phyloP scores from a whole-genome alignment of 1,139 yeast species.

The Lodderomyces pseudojiufengensis region DNA sequence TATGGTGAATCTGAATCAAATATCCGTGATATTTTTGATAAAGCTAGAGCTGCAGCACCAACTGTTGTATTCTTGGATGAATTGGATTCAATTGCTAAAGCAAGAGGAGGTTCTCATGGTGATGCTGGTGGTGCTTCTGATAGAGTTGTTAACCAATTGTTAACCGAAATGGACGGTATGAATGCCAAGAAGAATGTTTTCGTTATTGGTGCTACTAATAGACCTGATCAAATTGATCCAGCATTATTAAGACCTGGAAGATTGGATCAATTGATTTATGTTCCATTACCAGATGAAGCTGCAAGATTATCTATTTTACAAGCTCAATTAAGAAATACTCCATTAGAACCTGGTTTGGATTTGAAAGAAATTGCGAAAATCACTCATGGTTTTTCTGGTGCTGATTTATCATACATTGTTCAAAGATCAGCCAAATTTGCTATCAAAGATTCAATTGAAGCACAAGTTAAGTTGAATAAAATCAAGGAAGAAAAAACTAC shows the following conservation, averaged over 20 bases:
- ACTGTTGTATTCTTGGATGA: slow-evolving; percentile 97
- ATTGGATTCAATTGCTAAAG: slow-evolving; percentile 94
- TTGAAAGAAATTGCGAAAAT: slow-evolving; percentile 85
- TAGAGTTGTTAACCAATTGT: slow-evolving; percentile 95
- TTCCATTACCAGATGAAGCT: slow-evolving; percentile 93
- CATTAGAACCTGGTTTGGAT: slow-evolving; percentile 95
- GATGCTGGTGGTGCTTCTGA: slow-evolving; percentile 99
- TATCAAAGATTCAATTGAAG: slow-evolving; percentile 95
- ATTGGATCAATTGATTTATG: slow-evolving; percentile 96
- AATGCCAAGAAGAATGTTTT: slow-evolving; percentile 98
- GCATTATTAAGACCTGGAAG: slow-evolving; percentile 99
- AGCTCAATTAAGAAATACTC: slow-evolving; percentile 98
- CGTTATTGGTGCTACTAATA: slow-evolving; percentile 97
- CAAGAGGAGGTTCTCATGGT: slow-evolving; percentile 89
- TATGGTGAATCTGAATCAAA: slow-evolving; percentile 98
- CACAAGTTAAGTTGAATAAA: slow-evolving; percentile 54
- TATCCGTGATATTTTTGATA: slow-evolving; percentile 94
- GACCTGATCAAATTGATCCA: slow-evolving; percentile 99
- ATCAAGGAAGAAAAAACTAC: slow-evolving; percentile 40
- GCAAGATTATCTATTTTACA: slow-evolving; percentile 90
- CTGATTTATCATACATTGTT: slow-evolving; percentile 94
- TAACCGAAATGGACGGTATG: slow-evolving; percentile 99
- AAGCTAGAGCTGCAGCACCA: slow-evolving; percentile 99
- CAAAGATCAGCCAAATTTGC: slow-evolving; percentile 99
- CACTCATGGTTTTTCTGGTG: slow-evolving; percentile 98